phyloP scores from a whole-genome alignment of 78 protist genomes.

The Pigoraptor vietnamica region DNA sequence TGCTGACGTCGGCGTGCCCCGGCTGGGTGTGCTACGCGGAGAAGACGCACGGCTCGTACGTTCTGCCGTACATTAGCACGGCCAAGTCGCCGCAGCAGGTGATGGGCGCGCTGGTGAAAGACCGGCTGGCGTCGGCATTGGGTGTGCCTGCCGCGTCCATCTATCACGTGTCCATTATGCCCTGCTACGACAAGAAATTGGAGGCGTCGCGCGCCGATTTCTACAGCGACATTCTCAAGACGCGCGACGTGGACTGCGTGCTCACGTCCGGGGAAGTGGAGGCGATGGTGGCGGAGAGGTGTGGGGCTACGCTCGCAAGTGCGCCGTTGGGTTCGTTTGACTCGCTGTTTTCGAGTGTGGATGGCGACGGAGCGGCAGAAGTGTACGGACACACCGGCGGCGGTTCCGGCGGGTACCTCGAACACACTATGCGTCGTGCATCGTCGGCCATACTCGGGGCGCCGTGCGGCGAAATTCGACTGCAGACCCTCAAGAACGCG shows the following conservation, averaged over 20 bases:
- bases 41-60: conserved; percentile 66
- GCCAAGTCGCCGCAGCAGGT: conserved; percentile 91
- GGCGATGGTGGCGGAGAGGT: conserved; percentile 35
- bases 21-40: conserved; percentile 96
- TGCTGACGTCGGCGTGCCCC: conserved; percentile 84
- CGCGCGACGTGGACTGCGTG: conserved; percentile 36
- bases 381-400: conserved; percentile 36
- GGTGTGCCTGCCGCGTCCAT: conserved; percentile 7
- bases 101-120: conserved; percentile 80
- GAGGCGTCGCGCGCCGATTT: conserved; percentile 91
- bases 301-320: background rate
- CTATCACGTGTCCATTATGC: conserved; percentile 89
- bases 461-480: conserved; percentile 36
- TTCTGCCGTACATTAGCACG: conserved; percentile 74
- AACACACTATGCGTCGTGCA: conserved; percentile 53
- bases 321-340: background rate
- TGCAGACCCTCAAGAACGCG: conserved; percentile 3
- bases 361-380: background rate
- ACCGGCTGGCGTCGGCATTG: conserved; percentile 26
- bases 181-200: conserved; percentile 93
- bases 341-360: background rate
- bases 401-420: conserved; percentile 78
- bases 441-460: conserved; percentile 64
- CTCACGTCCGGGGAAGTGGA: conserved; percentile 68
- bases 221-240: conserved; percentile 31